phyloP scores from a whole-genome alignment of 108 stramenopile genomes.

The Fragilaria crotonensis region DNA sequence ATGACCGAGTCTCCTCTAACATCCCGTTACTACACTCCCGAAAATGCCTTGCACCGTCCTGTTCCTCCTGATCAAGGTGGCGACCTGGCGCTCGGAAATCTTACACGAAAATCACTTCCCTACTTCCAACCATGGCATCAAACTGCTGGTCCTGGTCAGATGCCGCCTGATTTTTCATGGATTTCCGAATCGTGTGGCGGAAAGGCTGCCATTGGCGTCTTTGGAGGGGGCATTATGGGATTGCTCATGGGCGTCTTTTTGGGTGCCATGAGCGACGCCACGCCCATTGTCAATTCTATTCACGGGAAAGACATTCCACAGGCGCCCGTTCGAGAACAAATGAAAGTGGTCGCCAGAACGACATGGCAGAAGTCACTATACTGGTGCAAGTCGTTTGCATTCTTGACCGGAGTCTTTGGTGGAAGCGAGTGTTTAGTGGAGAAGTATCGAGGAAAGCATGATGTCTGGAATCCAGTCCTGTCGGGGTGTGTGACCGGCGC shows the following conservation, averaged over 20 bases:
- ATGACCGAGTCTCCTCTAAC: constrained; percentile 44
- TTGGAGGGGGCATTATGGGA: constrained; percentile 84
- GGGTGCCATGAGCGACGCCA: constrained; percentile 80
- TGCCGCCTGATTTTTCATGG: constrained; percentile 83
- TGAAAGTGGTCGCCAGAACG: constrained; percentile 61
- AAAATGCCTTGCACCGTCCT: constrained; percentile 60
- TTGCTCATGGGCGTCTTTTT: constrained; percentile 86
- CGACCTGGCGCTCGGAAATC: constrained; percentile 21
- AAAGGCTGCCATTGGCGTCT: constrained; percentile 79
- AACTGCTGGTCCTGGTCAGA: constrained; percentile 43
- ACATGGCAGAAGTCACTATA: constrained; percentile 83
- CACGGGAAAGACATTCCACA: constrained; percentile 81
- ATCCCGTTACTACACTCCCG: constrained; percentile 43
- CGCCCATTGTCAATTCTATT: constrained; percentile 79
- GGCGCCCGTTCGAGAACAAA: constrained; percentile 79
- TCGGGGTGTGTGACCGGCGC: constrained; percentile 91
- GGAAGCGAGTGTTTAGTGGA: constrained; percentile 88
- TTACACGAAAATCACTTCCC: constrained; percentile 55
- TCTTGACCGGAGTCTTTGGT: constrained; percentile 89
- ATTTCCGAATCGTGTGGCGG: constrained; percentile 72
- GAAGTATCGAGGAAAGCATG: constrained; percentile 88
- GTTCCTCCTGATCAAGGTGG: constrained; percentile 23
- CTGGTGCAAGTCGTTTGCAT: constrained; percentile 88
- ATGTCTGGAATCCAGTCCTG: constrained; percentile 87
- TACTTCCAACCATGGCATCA: constrained; percentile 60